Base-by-base conservation (phyloP, 2,329 filamentous ascomycete genomes). In the Curvularia sp. region DNA sequence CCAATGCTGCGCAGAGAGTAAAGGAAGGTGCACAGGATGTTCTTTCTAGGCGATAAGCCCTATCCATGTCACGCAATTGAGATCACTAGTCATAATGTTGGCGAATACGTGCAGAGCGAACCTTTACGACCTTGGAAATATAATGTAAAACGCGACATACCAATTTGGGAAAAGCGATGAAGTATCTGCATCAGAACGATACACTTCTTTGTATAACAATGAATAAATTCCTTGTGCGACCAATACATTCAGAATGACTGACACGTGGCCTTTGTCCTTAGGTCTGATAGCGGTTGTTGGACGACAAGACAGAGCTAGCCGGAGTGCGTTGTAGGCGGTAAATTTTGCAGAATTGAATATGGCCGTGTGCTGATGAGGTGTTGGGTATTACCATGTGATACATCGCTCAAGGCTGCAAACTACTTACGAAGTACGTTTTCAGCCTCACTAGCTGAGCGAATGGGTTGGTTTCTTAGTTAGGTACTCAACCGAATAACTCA, bases 1-100 rank as follows among this genome's bases (percentile, higher is more conserved):
- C 65, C 39, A 58, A 64, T n/a, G 71, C 72, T 8, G 70, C 71
- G 0, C 57, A 72, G 53, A 65, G 67, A 6, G 60, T 72, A 24
- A 60, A 75, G 53, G 68, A 75, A 0, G 67, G 65, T 20, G 61
- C 68, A 9, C 67, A 67, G 52, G 58, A 73, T 30, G 57, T 64
- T 33, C 55, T 66, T 1, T 51, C 55, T 20, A 69, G 49, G 59
- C 65, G 66, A 54, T 71, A 65, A 35, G 54, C 20, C 10, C 20
- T 26, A 9, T 12, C 22, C 4, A 18, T 10, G 35, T n/a, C 33
- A 47, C 30, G 22, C 30, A 18, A 35, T 26, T n/a, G 44, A 20
- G 24, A 42, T 12, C 9, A 20, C 42, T 24, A 10, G 3, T n/a
- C 22, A 15, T 44, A 9, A 6, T 12, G 12, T 12, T 31, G 26